Percentiles rank a stretch among this genome's conserved stretches.
phyloP scores from a whole-genome alignment of 176 grass and related monocot genomes.

The Oryza punctata region DNA sequence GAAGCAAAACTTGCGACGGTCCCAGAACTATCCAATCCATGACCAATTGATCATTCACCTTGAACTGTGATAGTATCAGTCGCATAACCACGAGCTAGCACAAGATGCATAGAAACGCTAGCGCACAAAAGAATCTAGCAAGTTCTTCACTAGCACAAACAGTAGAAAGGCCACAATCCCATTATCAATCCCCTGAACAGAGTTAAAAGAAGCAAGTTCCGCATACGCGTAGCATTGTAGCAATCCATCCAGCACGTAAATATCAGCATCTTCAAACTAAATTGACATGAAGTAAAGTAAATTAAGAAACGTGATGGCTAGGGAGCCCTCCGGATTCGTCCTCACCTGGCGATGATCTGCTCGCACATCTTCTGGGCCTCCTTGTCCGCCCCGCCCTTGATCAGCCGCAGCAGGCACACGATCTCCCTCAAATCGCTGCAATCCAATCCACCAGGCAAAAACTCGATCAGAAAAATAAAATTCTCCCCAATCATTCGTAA shows the following conservation, averaged over 20 bases:
- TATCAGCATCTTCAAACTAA: not conserved
- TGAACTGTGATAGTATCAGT: not conserved
- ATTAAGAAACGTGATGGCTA: not conserved
- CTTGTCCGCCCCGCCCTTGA: slow-evolving; percentile 62
- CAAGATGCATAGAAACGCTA: not conserved
- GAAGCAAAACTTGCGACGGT: not conserved
- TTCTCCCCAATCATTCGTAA: not conserved
- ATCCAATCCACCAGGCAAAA: not conserved
- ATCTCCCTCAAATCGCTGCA: slow-evolving; percentile 70
- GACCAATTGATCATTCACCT: not conserved
- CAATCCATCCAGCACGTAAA: not conserved
- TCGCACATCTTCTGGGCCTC: slow-evolving; percentile 65
- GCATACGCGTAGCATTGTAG: not conserved
- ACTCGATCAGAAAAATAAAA: not conserved
- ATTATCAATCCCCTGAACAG: not conserved
- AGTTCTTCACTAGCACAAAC: not conserved
- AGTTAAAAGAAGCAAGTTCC: not conserved
- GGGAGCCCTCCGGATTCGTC: not conserved
- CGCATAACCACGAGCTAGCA: not conserved
- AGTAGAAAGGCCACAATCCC: not conserved
- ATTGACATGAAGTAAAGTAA: not conserved
- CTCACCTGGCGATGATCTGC: slow-evolving; percentile 53
- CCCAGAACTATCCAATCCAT: not conserved
- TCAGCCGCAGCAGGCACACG: slow-evolving; percentile 53
- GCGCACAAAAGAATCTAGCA: not conserved